phyloP scores from a whole-genome alignment of 1,284 basidiomycete genomes.

The Crepidotus sp. region DNA sequence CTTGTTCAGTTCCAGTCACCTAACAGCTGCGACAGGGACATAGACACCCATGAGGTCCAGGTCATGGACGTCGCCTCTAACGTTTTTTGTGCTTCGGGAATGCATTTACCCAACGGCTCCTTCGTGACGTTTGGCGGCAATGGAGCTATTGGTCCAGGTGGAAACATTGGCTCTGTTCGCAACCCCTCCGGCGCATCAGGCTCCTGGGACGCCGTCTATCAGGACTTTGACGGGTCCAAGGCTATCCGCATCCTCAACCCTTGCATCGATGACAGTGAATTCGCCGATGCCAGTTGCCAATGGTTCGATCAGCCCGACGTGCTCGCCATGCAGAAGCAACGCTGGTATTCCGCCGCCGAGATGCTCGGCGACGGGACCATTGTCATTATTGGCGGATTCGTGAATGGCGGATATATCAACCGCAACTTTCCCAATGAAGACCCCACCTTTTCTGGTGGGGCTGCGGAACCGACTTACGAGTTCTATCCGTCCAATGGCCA shows the following conservation, averaged over 20 bases:
- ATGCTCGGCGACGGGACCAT: constrained; percentile 59
- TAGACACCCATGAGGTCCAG: constrained; percentile 40
- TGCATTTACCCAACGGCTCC: constrained; percentile 60
- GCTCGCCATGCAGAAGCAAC: constrained; percentile 60
- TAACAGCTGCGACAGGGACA: constrained; percentile 23
- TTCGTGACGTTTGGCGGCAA: constrained; percentile 65
- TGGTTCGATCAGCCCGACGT: constrained; percentile 70
- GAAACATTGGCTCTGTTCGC: constrained; percentile 44
- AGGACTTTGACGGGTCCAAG: constrained; percentile 58
- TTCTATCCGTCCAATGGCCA: constrained; percentile 63
- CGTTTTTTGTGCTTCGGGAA: constrained; percentile 72
- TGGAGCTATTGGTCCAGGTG: constrained; percentile 70
- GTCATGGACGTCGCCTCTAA: constrained; percentile 74
- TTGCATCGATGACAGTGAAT: constrained; percentile 47
- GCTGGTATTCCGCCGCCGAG: constrained; percentile 85
- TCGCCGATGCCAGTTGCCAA: constrained; percentile 45
- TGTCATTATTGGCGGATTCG: constrained; percentile 73
- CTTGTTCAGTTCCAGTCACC: background rate
- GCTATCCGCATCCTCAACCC: constrained; percentile 71
- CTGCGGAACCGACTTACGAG: constrained; percentile 63
- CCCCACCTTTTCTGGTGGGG: constrained; percentile 56
- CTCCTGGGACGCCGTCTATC: constrained; percentile 49
- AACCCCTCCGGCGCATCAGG: constrained; percentile 38
- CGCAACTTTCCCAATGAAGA: constrained; percentile 68
- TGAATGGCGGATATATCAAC: constrained; percentile 81